These are phyloP conservation scores for Coemansia sp. DNA, from an alignment of 192 early-diverging fungal species.

Conservation along the genomic window DNA sequence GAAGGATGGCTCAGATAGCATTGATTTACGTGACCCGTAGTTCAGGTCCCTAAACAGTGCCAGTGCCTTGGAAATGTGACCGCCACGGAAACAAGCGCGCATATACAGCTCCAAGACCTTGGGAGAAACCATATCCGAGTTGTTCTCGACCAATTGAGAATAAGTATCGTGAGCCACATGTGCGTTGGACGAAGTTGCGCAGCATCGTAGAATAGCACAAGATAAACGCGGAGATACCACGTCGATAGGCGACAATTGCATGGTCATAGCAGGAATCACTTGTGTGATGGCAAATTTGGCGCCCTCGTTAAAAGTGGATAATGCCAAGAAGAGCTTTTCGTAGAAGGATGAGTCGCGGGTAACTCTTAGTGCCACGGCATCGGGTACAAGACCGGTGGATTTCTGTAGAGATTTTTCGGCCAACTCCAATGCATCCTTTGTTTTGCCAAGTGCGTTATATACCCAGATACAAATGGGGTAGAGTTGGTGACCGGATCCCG, in stretches of 20 bases:
- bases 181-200: conserved; percentile 23
- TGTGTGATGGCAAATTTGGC: conserved; percentile 12
- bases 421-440: neutral
- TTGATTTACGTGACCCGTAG: conserved; percentile 7
- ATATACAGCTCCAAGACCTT: conserved; percentile 39
- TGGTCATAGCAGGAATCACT: neutral
- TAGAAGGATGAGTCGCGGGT: conserved; percentile 15
- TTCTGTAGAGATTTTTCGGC: neutral
- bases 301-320: conserved; percentile 18
- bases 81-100: conserved; percentile 27
- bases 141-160: neutral
- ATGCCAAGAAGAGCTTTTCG: conserved; percentile 14
- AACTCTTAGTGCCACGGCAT: conserved; percentile 24
- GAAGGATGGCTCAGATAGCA: conserved; percentile 23
- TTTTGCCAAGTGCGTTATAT: conserved; percentile 17
- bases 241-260: too few species aligned
- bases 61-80: conserved; percentile 16
- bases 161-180: conserved; percentile 17
- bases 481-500: conserved; percentile 23
- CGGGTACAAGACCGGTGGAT: conserved; percentile 9
- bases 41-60: conserved; percentile 20
- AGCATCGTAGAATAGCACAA: conserved; percentile 27
- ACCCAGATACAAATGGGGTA: conserved; percentile 26
- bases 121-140: neutral
- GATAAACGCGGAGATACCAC: conserved; percentile 1